phyloP scores from a whole-genome alignment of 2,329 filamentous ascomycete species.

The Aspergillus melleus region DNA sequence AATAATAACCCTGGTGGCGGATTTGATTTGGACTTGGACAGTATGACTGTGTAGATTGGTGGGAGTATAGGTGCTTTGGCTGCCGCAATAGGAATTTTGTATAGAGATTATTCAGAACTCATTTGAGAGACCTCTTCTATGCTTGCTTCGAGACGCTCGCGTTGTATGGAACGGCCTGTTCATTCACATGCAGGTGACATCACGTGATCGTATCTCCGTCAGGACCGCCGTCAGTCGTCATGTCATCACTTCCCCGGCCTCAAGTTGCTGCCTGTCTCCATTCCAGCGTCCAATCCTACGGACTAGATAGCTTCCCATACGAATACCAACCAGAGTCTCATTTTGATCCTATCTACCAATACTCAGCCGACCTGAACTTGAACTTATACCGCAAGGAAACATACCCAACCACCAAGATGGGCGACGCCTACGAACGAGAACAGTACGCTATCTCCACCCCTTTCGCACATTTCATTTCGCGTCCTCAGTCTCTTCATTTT shows the following conservation, averaged over 20 bases:
- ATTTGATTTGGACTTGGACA: neutral
- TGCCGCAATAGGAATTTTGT: neutral
- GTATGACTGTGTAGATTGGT: neutral
- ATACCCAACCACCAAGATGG: constrained; percentile 52
- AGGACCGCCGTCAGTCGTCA: neutral
- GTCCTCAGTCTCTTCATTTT: no score
- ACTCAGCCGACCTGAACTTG: neutral
- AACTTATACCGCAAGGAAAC: neutral
- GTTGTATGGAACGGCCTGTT: no score
- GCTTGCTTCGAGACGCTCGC: no score
- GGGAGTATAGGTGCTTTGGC: neutral
- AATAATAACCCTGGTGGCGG: neutral
- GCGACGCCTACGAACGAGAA: constrained; percentile 76
- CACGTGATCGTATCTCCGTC: constrained; percentile 5
- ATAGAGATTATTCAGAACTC: neutral
- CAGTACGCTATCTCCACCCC: constrained; percentile 44
- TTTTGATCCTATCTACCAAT: neutral
- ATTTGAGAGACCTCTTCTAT: neutral
- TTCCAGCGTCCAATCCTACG: neutral
- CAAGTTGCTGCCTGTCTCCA: neutral
- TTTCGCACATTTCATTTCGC: neutral
- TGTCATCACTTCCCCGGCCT: neutral
- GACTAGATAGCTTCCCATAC: neutral
- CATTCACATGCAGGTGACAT: neutral
- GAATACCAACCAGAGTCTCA: neutral